These are phyloP conservation scores for Heterobasidion annosum DNA, from an alignment of 1,284 basidiomycete genomes.

Conservation along the genomic window DNA sequence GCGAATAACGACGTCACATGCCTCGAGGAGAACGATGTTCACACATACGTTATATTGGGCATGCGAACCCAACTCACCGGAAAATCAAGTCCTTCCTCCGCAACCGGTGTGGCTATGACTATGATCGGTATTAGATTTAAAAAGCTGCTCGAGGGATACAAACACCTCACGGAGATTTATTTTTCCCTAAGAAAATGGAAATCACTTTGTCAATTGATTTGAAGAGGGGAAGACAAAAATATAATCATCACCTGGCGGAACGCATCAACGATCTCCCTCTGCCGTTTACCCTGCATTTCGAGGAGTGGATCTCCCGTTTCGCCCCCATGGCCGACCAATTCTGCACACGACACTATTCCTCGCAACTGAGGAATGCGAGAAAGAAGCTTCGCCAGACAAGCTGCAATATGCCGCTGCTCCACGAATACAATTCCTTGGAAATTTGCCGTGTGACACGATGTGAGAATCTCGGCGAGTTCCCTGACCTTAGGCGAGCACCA, in stretches of 20 bases:
- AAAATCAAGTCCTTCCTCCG: conserved; percentile 85
- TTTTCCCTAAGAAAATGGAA: conserved; percentile 24
- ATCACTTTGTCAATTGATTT: background rate
- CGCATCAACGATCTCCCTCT: conserved; percentile 47
- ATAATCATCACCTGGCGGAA: conserved; percentile 38
- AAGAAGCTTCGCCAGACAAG: conserved; percentile 58
- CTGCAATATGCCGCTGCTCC: conserved; percentile 71
- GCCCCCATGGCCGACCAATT: conserved; percentile 63
- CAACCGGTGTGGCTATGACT: conserved; percentile 81
- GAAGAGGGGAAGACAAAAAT: background rate
- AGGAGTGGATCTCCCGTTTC: conserved; percentile 29
- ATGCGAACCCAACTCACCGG: conserved; percentile 34
- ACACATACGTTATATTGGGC: conserved; percentile 1
- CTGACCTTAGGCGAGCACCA: conserved; percentile 71
- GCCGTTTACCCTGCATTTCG: conserved; percentile 42
- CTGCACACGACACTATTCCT: conserved; percentile 48
- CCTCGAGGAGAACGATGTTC: conserved; percentile 28
- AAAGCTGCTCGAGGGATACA: no score
- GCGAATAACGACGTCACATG: conserved; percentile 77
- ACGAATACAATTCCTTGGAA: conserved; percentile 83
- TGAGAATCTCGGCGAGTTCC: conserved; percentile 49
- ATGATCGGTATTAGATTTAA: no score
- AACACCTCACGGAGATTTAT: conserved; percentile 52
- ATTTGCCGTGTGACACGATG: conserved; percentile 38
- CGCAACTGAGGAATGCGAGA: conserved; percentile 46